Conservation (phyloP, 768 basidiomycete genomes). For the Trametes sanguinea region DNA sequence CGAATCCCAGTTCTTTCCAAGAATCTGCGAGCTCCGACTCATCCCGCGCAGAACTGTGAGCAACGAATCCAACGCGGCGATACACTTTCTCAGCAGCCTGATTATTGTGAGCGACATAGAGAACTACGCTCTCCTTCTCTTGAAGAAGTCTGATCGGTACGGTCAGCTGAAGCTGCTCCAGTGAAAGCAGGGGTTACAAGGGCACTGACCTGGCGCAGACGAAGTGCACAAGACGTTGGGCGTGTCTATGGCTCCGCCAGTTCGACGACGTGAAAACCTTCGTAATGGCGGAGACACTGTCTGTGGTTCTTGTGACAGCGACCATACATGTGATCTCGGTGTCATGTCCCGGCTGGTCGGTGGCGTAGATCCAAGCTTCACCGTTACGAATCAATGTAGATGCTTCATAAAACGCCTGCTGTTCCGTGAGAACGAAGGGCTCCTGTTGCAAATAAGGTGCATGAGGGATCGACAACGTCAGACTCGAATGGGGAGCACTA, state of each 20-base stretch:
- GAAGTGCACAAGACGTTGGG: constrained; percentile 58
- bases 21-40: constrained; percentile 28
- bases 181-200: neutral
- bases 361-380: constrained; percentile 63
- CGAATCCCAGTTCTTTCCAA: constrained; percentile 71
- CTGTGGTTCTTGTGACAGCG: constrained; percentile 64
- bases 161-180: neutral
- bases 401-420: constrained; percentile 54
- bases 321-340: constrained; percentile 62
- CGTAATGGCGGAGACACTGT: constrained; percentile 60
- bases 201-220: constrained; percentile 56
- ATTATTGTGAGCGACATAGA: constrained; percentile 67
- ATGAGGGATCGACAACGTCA: no score
- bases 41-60: constrained; percentile 37
- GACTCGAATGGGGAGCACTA: constrained; percentile 26
- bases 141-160: constrained; percentile 33
- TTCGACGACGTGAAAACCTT: constrained; percentile 66
- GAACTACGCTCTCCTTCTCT: constrained; percentile 51
- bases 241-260: constrained; percentile 58
- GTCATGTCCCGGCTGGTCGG: constrained; percentile 31
- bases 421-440: constrained; percentile 52
- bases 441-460: constrained; percentile 36
- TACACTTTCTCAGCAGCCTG: constrained; percentile 59
- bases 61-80: constrained; percentile 64
- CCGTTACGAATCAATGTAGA: constrained; percentile 44